Evolutionary conservation across 1,284 basidiomycete genomes (phyloP), one percentile per base, ranked within the genome.

Genomic region (Bondarzewia mesenterica): DNA sequence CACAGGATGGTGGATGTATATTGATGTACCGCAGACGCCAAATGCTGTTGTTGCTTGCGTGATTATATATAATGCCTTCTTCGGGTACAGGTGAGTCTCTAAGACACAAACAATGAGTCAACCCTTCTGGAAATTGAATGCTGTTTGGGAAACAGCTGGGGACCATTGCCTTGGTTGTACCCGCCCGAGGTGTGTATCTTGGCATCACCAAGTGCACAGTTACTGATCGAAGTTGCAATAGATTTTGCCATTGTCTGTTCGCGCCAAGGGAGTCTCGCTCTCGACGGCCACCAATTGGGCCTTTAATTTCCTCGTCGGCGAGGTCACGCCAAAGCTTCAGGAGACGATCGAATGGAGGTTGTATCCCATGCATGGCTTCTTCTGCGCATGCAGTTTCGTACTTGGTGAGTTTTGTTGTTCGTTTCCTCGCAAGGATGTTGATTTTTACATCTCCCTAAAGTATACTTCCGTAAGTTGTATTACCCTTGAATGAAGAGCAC

Each of bases 291-390:
- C 80, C 47, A 83, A 83, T 53, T 82, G 89, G 90, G 78, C 84
- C 12, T 93, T 93, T 70, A 93, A 93, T 65, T 93, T 84, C 67
- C 63, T 91, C 56, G 92, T 98, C 40, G 94, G 94, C 20, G 88
- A 92, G 64, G 75, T 82, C 38, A 97, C 94, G 0, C 94, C 94
- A 1, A 75, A 85, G 42, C 71, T 98, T 44, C 93, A 97, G 68
- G 91, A 95, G 54, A 68, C 78, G 35, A 97, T 99, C 57, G 78
- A 79, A 27, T 99, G 95, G 94, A 77, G 89, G 46, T 68, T 98
- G 46, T 98, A 98, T 67, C 89, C 91, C 0, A 93, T 99, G 89
- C 93, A 96, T 58, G 93, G 89, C 10, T 93, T 93, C 69, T 95
- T 95, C 70, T 94, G 93, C 64, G 78, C 80, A 14, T 82, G 85